Percentiles rank a stretch among this genome's conserved stretches.
These are phyloP conservation scores for Zygoascus biomembranicola DNA, from an alignment of 805 yeast genomes.

Conservation along the genomic window DNA sequence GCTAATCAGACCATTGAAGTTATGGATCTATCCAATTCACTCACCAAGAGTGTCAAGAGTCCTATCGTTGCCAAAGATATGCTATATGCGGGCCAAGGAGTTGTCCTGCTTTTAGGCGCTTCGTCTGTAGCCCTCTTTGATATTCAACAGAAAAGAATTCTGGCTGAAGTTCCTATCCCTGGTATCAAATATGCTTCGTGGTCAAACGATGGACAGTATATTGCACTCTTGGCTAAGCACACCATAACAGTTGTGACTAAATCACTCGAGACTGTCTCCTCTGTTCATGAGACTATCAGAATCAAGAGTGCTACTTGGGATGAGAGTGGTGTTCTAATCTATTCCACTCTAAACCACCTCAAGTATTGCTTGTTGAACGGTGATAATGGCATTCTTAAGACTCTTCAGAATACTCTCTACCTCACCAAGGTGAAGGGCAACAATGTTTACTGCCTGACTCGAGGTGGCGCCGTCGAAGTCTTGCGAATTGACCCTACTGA, in stretches of 20 bases:
- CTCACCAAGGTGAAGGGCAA: slow-evolving; percentile 63
- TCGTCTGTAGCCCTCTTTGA: slow-evolving; percentile 75
- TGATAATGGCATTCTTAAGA: slow-evolving; percentile 89
- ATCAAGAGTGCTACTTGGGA: slow-evolving; percentile 98
- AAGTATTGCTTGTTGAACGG: slow-evolving; percentile 91
- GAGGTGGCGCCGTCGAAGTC: slow-evolving; percentile 77
- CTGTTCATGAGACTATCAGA: slow-evolving; percentile 93
- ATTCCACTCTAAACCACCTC: slow-evolving; percentile 92
- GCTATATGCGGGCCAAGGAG: slow-evolving; percentile 71
- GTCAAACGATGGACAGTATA: slow-evolving; percentile 80
- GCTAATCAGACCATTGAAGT: slow-evolving; percentile 66
- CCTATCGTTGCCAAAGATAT: slow-evolving; percentile 57
- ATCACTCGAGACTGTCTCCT: slow-evolving; percentile 65
- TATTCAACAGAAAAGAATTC: slow-evolving; percentile 80
- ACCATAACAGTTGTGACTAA: slow-evolving; percentile 81
- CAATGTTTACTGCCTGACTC: slow-evolving; percentile 69
- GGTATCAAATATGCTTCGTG: slow-evolving; percentile 83
- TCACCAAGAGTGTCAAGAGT: slow-evolving; percentile 68
- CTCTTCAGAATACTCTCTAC: slow-evolving; percentile 82
- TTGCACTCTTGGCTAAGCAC: slow-evolving; percentile 87
- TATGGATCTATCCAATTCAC: slow-evolving; percentile 71
- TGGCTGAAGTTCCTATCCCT: slow-evolving; percentile 59
- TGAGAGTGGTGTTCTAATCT: slow-evolving; percentile 81
- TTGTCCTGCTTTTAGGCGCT: slow-evolving; percentile 64
- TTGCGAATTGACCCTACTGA: slow-evolving; percentile 90